phyloP scores from a whole-genome alignment of 176 grass and related monocot species.

The Juncus effusus region DNA sequence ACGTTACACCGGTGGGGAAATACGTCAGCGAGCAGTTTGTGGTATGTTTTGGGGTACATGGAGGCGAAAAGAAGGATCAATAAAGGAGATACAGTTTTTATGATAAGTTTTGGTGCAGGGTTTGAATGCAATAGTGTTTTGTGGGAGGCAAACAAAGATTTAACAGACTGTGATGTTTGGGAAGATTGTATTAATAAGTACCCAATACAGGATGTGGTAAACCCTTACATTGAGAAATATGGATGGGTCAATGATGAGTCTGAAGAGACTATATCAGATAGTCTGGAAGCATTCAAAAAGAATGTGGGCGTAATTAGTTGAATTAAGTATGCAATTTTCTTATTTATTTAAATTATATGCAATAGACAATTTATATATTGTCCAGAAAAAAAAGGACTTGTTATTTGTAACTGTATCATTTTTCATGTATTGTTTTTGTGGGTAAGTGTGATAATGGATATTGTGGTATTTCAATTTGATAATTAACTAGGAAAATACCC shows the following conservation, averaged over 20 bases:
- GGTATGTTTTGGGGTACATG: constrained; percentile 30
- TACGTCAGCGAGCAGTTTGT: constrained; percentile 23
- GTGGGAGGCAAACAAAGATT: constrained; percentile 23
- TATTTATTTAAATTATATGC: too few relatives aligned
- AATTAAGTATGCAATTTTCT: too few relatives aligned
- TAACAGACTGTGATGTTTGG: constrained; percentile 23
- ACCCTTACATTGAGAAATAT: constrained; percentile 16
- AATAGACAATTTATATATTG: too few relatives aligned
- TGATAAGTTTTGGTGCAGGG: constrained; percentile 29
- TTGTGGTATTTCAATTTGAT: too few relatives aligned
- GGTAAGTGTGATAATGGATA: too few relatives aligned
- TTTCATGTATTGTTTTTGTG: too few relatives aligned
- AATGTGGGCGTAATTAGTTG: background rate
- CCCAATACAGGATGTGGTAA: constrained; percentile 7
- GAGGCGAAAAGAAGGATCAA: constrained; percentile 12
- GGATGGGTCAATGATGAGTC: constrained; percentile 20
- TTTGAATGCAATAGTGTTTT: constrained; percentile 25
- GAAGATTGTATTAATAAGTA: constrained; percentile 22
- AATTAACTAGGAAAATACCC: too few relatives aligned
- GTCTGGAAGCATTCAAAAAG: constrained; percentile 11
- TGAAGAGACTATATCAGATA: background rate
- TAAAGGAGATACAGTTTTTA: constrained; percentile 21
- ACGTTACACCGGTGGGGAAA: constrained; percentile 23
- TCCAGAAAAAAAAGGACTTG: too few relatives aligned
- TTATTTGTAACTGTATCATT: too few relatives aligned